A percentile compares a stretch with the other conserved stretches of the same genome.
phyloP scores from a whole-genome alignment of 1,284 basidiomycete genomes.

The Athelia sp. region DNA sequence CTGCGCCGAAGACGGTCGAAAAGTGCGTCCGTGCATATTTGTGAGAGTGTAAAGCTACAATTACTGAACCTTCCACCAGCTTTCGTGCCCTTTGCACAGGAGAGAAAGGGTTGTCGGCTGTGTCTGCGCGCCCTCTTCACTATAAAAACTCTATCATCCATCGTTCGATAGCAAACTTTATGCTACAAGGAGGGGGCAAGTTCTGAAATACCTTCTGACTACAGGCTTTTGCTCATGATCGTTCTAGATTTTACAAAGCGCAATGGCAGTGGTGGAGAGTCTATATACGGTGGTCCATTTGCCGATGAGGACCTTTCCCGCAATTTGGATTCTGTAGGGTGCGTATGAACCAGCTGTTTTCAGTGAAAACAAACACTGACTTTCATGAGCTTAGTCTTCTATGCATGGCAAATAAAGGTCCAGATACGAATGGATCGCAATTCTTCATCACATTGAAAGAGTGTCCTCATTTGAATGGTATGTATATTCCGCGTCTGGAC shows the following conservation, averaged over 20 bases:
- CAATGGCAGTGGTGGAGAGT: conserved; percentile 81
- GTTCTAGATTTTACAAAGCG: conserved; percentile 68
- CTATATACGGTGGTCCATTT: conserved; percentile 74
- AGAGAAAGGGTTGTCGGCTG: conserved; percentile 68
- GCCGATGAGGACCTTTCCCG: conserved; percentile 71
- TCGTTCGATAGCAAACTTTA: conserved; percentile 79
- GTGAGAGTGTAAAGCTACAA: conserved; percentile 3
- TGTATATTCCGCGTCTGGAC: conserved; percentile 4
- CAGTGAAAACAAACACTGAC: neutral
- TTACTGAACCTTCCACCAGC: conserved; percentile 32
- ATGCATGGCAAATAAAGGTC: conserved; percentile 82
- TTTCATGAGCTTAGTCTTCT: conserved; percentile 41
- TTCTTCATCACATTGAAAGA: conserved; percentile 78
- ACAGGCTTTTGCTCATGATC: conserved; percentile 1
- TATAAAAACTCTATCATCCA: conserved; percentile 82
- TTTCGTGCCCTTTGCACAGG: conserved; percentile 89
- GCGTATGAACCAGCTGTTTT: neutral
- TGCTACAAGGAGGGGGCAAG: conserved; percentile 81
- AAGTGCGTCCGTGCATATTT: conserved; percentile 48
- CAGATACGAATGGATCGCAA: conserved; percentile 77
- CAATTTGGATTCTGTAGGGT: conserved; percentile 63
- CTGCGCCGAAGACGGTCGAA: conserved; percentile 79
- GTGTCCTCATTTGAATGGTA: conserved; percentile 68
- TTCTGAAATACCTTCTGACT: conserved; percentile 2
- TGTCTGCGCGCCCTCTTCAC: conserved; percentile 65